A percentile compares a stretch with the other conserved stretches of the same genome.
These are phyloP conservation scores for Rhynchosporium graminicola DNA, from an alignment of 2,329 filamentous ascomycete species.

Conservation along the genomic window DNA sequence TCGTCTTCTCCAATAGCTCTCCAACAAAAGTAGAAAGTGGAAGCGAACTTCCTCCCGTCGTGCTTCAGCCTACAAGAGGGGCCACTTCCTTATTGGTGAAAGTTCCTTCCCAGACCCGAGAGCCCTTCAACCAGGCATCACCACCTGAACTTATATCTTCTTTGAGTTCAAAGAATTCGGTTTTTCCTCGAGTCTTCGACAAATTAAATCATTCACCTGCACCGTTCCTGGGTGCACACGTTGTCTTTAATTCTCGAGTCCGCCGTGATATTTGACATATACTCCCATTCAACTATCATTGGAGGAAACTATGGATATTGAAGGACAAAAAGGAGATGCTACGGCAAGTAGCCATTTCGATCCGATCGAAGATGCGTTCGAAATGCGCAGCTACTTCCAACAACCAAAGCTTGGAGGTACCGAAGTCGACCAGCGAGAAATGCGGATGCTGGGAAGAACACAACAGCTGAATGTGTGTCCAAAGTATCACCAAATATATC, in stretches of 20 bases:
- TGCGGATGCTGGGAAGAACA: constrained; percentile 22
- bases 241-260: not conserved
- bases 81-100: not conserved
- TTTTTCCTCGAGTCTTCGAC: not conserved
- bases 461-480: constrained; percentile 22
- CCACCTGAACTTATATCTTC: not conserved
- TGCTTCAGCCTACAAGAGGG: not conserved
- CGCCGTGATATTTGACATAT: not conserved
- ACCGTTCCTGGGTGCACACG: not conserved
- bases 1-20: not conserved
- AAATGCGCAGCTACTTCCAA: constrained; percentile 17
- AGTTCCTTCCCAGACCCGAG: not conserved
- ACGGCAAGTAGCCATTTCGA: not conserved
- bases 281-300: not conserved
- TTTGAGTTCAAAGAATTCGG: not conserved
- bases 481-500: not conserved
- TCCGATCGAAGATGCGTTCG: constrained; percentile 12
- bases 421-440: constrained; percentile 19
- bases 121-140: not conserved
- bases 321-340: not conserved
- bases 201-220: not conserved
- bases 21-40: not conserved
- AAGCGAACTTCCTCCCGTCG: not conserved
- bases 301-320: constrained; percentile 10
- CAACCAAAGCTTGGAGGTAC: constrained; percentile 17